Percentiles rank a stretch among this genome's conserved stretches.
Conservation (phyloP, 2,329 filamentous ascomycete species). For the Aspergillus flavus region DNA sequence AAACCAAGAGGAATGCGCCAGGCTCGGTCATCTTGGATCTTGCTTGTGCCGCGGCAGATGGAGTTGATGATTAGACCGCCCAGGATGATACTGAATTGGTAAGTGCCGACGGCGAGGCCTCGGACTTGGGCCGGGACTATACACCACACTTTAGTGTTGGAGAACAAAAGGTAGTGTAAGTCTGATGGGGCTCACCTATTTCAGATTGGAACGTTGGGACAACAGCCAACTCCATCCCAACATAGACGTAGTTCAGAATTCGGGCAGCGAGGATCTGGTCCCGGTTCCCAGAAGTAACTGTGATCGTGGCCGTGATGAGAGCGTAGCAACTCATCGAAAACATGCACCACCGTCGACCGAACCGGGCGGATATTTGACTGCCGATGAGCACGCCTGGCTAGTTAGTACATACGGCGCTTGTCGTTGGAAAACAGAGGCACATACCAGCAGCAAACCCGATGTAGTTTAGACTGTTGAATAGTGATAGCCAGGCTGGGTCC, state of each 20-base stretch:
- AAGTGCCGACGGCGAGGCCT: conserved; percentile 11
- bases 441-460: conserved; percentile 17
- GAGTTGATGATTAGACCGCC: conserved; percentile 20
- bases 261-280: conserved; percentile 39
- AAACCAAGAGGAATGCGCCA: conserved; percentile 40
- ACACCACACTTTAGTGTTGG: not conserved
- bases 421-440: not conserved
- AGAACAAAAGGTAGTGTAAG: not conserved
- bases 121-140: conserved; percentile 32
- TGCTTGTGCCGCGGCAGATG: conserved; percentile 30
- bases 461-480: conserved; percentile 28
- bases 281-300: conserved; percentile 32
- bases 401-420: not conserved
- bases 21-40: conserved; percentile 27
- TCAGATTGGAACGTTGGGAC: conserved; percentile 26
- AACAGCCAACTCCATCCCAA: conserved; percentile 39
- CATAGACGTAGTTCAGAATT: conserved; percentile 43
- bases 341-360: conserved; percentile 39
- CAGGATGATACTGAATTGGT: conserved; percentile 6
- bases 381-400: conserved; percentile 28
- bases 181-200: not conserved
- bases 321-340: conserved; percentile 43
- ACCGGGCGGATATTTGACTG: conserved; percentile 32
- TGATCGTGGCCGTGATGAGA: conserved; percentile 34
- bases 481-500: conserved; percentile 36